phyloP scores from a whole-genome alignment of 2,329 filamentous ascomycete species.

The Hymenoscyphus fraxineus region DNA sequence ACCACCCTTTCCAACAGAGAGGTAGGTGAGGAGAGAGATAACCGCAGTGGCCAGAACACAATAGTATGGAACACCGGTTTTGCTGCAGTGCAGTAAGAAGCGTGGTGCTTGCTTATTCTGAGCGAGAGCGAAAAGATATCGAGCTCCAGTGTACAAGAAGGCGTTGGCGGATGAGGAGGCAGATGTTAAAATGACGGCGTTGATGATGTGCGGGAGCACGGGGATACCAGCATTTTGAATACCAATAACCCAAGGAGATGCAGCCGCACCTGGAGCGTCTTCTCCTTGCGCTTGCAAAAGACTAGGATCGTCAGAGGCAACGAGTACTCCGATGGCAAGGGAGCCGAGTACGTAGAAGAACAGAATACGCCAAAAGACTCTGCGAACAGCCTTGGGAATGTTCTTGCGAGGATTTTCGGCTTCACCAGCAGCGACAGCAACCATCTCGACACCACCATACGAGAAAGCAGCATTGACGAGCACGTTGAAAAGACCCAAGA shows the following conservation, averaged over 20 bases:
- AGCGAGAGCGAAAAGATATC: constrained; percentile 39
- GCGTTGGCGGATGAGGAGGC: constrained; percentile 58
- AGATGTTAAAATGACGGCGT: constrained; percentile 70
- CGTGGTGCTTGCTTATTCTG: constrained; percentile 62
- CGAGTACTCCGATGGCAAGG: constrained; percentile 47
- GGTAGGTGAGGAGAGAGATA: constrained; percentile 68
- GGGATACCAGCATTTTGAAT: constrained; percentile 63
- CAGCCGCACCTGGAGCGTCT: constrained; percentile 47
- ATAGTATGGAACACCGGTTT: constrained; percentile 63
- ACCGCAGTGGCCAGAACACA: constrained; percentile 63
- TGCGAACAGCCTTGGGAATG: constrained; percentile 58
- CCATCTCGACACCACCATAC: constrained; percentile 48
- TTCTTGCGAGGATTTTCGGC: constrained; percentile 62
- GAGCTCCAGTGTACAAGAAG: constrained; percentile 24
- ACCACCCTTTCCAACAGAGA: constrained; percentile 58
- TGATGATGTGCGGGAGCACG: constrained; percentile 68
- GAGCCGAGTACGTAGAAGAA: constrained; percentile 58
- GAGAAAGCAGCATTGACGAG: constrained; percentile 45
- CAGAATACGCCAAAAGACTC: constrained; percentile 57
- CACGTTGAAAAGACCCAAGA: constrained; percentile 45
- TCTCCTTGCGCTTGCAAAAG: constrained; percentile 12
- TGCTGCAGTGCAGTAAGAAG: constrained; percentile 57
- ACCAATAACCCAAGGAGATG: constrained; percentile 69
- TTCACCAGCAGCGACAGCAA: constrained; percentile 58
- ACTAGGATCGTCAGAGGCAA: constrained; percentile 30